Conservation (phyloP, 345 rosid genomes). For the Lumnitzera racemosa region DNA sequence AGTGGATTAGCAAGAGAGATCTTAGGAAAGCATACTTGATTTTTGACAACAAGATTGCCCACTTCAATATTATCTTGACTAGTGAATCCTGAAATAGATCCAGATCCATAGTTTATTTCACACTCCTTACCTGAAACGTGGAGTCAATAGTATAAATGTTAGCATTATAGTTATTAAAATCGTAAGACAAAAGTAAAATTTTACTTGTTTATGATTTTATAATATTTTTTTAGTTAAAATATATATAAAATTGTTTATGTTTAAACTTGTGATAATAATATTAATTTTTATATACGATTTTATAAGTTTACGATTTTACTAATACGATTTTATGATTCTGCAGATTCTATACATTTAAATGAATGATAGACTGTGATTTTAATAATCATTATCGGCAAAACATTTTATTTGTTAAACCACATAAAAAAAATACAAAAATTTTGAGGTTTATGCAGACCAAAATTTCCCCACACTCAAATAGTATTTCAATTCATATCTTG, state of each 20-base stretch:
- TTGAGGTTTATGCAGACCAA: neutral
- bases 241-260: no score
- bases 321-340: no score
- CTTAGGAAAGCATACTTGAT: conserved; percentile 39
- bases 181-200: no score
- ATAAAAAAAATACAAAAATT: neutral
- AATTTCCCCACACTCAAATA: neutral
- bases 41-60: conserved; percentile 50
- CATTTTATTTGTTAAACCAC: neutral
- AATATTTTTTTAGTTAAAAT: no score
- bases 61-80: conserved; percentile 67
- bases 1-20: neutral
- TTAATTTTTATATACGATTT: no score
- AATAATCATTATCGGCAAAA: no score
- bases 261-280: no score
- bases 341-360: no score
- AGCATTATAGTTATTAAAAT: neutral
- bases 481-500: no score
- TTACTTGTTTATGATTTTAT: no score
- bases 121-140: conserved; percentile 42
- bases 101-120: conserved; percentile 60
- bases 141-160: conserved; percentile 1
- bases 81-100: conserved; percentile 66
- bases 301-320: no score
- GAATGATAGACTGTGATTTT: no score